Evolutionary conservation across 495 filamentous ascomycete genomes (phyloP).

Genomic region (Neurospora discreta): DNA sequence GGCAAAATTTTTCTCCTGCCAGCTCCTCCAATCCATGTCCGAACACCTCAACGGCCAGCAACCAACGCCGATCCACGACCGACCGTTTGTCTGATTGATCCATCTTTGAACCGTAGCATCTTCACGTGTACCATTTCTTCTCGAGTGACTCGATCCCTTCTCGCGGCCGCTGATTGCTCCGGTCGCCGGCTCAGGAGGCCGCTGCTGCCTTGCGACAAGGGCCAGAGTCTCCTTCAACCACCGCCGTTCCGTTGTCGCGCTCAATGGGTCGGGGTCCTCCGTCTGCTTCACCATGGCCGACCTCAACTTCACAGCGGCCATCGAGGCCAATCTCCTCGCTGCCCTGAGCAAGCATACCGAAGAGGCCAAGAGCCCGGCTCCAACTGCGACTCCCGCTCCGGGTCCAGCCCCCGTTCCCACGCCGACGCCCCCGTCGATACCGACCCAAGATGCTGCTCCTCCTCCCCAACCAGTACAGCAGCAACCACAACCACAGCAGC

Average conservation of each 20-base stretch:
- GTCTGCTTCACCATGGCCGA: slow-evolving; percentile 9
- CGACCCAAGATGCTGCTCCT: neutral
- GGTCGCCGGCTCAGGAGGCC: neutral
- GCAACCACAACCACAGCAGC: neutral
- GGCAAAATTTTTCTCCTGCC: slow-evolving; percentile 33
- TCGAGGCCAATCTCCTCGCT: slow-evolving; percentile 12
- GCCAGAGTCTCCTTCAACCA: neutral
- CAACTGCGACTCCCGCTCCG: neutral
- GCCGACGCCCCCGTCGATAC: neutral
- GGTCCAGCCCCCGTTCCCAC: neutral
- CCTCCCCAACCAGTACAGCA: neutral
- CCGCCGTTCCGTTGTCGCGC: neutral
- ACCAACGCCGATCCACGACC: slow-evolving; percentile 5
- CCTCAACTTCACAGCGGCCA: neutral
- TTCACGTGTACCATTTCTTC: neutral
- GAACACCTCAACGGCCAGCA: slow-evolving; percentile 4
- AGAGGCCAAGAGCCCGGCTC: neutral
- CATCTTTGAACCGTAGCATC: neutral
- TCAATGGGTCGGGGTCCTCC: slow-evolving; percentile 4
- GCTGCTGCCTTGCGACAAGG: slow-evolving; percentile 7
- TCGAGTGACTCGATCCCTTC: neutral
- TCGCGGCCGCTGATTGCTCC: neutral
- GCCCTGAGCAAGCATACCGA: slow-evolving; percentile 4
- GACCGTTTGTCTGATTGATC: neutral
- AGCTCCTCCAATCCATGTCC: slow-evolving; percentile 10